Evolutionary conservation across 2,329 filamentous ascomycete species (phyloP), one percentile per base, ranked within the genome.

Genomic region (Akanthomyces muscarius): DNA sequence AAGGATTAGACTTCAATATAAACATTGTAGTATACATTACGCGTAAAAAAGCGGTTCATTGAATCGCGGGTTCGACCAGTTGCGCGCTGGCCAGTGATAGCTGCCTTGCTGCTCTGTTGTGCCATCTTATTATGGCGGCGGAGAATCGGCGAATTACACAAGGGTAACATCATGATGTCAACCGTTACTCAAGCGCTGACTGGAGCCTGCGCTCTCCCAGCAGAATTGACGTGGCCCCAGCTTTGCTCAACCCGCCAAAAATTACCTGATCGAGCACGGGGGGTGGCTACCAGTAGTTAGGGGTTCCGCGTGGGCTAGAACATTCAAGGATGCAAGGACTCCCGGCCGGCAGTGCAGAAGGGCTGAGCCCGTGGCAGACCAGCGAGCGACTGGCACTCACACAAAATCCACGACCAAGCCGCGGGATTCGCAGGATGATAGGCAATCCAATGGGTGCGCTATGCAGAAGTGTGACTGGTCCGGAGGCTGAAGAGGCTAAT

Each of bases 241-340:
- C 50, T 61, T 25, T 21, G 25, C 30, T n/a, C n/a, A 54, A 45
- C 30, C 60, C 60, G 60, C 44, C 60, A 62, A 62, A 62, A 62
- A 62, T 62, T 62, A 51, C 60, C 44, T 33, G n/a, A 56, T 62
- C 60, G 52, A 56, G 60, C 58, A 18, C 21, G 45, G 47, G 38
- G 47, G 57, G 28, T 30, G 28, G 28, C 28, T 30, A 6, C 4
- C 28, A 30, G 38, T 51, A 23, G 23, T 21, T 13, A 51, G 33
- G 44, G 33, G 36, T 60, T 52, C 57, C 57, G 57, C 47, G 47
- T 33, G 47, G 25, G 36, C 47, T 44, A 36, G 47, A 52, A 30
- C 36, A 38, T 16, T 11, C 36, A 44, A 16, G 38, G 47, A 33
- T 59, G 56, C 18, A 45, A 41, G 16, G 16, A 33, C 28, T 59